Evolutionary conservation across 768 basidiomycete species (phyloP).

Genomic region (Mycena chlorophos): DNA sequence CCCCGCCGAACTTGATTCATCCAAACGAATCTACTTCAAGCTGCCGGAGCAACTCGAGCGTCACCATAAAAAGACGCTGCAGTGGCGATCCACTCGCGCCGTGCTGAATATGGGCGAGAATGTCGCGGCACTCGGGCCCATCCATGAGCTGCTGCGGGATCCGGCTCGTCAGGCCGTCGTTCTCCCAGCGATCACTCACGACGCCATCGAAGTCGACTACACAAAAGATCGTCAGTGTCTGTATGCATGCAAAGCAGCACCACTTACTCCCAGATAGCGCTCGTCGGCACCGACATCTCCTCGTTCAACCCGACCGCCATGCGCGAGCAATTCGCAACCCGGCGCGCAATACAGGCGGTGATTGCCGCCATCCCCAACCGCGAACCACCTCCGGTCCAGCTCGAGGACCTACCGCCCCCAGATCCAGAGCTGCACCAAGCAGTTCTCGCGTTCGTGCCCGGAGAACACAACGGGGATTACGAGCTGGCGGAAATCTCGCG

Average conservation of each 20-base stretch:
- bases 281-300: not conserved
- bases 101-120: not conserved
- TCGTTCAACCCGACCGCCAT: not conserved
- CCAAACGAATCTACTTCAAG: not conserved
- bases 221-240: not conserved
- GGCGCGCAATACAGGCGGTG: not conserved
- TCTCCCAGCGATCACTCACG: not conserved
- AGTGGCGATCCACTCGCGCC: not conserved
- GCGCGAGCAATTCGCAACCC: not conserved
- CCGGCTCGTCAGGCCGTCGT: not conserved
- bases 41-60: not conserved
- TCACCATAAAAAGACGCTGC: not conserved
- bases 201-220: not conserved
- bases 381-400: slow-evolving; percentile 1
- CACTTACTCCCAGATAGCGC: not conserved
- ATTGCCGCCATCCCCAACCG: not conserved
- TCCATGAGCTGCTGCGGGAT: not conserved
- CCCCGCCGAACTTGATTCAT: not conserved
- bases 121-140: not conserved
- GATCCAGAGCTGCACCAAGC: not conserved
- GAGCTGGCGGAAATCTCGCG: not conserved
- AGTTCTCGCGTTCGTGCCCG: slow-evolving; percentile 1
- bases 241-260: not conserved
- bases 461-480: not conserved
- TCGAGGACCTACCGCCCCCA: not conserved